These are phyloP conservation scores for Saccharomyces mikatae DNA, from an alignment of 805 yeast genomes.

Conservation along the genomic window DNA sequence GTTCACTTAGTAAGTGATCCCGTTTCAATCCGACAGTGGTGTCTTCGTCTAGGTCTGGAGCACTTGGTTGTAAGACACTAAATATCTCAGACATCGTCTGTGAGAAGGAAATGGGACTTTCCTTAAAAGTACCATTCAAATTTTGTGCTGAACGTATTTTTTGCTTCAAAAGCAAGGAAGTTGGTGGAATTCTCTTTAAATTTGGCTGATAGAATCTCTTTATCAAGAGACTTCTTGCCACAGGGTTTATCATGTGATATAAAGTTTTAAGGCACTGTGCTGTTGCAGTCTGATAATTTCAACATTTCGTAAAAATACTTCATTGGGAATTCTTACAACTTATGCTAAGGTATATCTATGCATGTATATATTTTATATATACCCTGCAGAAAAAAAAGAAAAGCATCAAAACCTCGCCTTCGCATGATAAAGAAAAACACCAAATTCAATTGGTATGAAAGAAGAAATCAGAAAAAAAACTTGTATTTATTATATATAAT, in stretches of 20 bases:
- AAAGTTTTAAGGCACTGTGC: neutral
- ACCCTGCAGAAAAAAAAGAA: neutral
- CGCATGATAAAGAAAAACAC: neutral
- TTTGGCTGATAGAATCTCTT: neutral
- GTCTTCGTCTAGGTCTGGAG: conserved; percentile 15
- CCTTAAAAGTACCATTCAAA: neutral
- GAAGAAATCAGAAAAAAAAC: neutral
- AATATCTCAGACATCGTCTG: conserved; percentile 1
- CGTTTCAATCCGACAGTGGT: conserved; percentile 5
- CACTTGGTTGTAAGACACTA: conserved; percentile 11
- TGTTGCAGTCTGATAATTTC: neutral
- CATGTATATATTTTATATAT: no score
- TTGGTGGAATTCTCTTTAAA: conserved; percentile 9
- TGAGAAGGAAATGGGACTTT: neutral
- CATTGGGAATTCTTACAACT: neutral
- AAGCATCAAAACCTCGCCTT: neutral
- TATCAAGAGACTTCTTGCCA: neutral
- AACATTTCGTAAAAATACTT: neutral
- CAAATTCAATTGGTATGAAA: neutral
- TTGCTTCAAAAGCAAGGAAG: conserved; percentile 13
- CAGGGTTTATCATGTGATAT: neutral
- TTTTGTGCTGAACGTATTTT: conserved; percentile 9
- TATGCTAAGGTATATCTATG: neutral
- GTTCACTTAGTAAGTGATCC: conserved; percentile 1
- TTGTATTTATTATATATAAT: neutral